Conservation (phyloP, 1,139 yeast genomes). For the Blastobotrys arbuscula region DNA sequence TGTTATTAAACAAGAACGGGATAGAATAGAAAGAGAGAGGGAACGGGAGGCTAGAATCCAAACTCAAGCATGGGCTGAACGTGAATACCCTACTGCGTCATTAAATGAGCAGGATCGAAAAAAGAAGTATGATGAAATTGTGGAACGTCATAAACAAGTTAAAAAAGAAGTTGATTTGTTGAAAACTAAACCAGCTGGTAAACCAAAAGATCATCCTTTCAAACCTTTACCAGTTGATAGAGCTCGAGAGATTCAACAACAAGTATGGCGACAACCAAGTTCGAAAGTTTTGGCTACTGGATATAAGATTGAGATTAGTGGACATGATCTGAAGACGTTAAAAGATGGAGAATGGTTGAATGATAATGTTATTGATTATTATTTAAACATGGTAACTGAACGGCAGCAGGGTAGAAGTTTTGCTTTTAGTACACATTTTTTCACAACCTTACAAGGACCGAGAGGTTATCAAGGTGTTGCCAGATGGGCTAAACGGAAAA, state of each 20-base stretch:
- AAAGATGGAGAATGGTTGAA: constrained; percentile 77
- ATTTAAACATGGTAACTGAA: constrained; percentile 54
- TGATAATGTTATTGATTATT: constrained; percentile 84
- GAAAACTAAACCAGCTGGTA: constrained; percentile 5
- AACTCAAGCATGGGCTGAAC: constrained; percentile 10
- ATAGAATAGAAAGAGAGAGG: constrained; percentile 6
- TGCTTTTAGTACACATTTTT: constrained; percentile 86
- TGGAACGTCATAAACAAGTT: constrained; percentile 18
- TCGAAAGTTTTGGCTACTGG: constrained; percentile 39
- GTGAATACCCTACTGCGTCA: constrained; percentile 9
- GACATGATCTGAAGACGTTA: constrained; percentile 66
- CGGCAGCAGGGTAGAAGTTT: constrained; percentile 43
- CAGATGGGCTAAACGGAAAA: constrained; percentile 85
- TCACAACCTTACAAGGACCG: constrained; percentile 52
- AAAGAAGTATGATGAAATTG: constrained; percentile 17
- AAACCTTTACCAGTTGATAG: constrained; percentile 33
- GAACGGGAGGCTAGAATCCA: constrained; percentile 11
- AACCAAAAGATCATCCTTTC: constrained; percentile 15
- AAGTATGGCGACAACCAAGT: constrained; percentile 36
- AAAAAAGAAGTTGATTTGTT: constrained; percentile 15
- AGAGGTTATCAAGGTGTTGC: constrained; percentile 80
- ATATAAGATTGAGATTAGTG: constrained; percentile 53
- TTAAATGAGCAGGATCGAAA: constrained; percentile 11
- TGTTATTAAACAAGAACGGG: constrained; percentile 5
- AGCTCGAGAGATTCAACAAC: constrained; percentile 35